Base-by-base conservation (phyloP, 2,329 filamentous ascomycete genomes). In the Fusarium bulbicola region DNA sequence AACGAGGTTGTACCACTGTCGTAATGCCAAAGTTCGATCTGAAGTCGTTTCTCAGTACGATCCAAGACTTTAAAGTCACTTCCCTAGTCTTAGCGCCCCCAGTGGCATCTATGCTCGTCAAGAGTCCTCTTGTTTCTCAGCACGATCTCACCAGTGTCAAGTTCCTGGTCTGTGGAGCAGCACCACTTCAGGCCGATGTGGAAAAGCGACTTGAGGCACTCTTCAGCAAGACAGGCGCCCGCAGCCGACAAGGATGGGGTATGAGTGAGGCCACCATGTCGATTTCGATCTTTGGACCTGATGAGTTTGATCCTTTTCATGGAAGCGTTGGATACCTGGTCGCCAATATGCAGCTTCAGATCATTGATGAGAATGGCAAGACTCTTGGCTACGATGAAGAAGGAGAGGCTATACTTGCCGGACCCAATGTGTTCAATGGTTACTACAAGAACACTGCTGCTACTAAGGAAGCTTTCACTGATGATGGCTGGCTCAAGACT, bases 201-300 rank as follows among this genome's bases (percentile, higher is more conserved):
- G 57, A 59, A 20, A 42, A 59, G 9, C 42, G 45, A 15, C 61
- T 68, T 1, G 65, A 68, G 39, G 16, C 34, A 24, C 45, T 65
- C 5, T 68, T 65, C 8, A 49, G 40, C 21, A 45, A 46, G 8
- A 39, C 54, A 3, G 45, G 37, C 7, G 61, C 54, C 20, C 64
- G 43, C 8, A 53, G 46, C 7, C 43, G 65, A 14, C 61, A 68
- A 14, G 61, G 65, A 1, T 65, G 61, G 61, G 65, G 61, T 2
- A 68, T 68, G 61, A 68, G 65, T 7, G 65, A 68, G 8, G 61
- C 65, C 5, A 60, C 61, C 0, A 68, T 65, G 54, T 28, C 61
- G 1, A 21, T 68, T 5, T 65, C 54, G 3, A 39, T 68, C 8
- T 59, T 59, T n/a, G 54, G 46, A 0, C 65, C 65, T 10, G 54